Evolutionary conservation across 306 rosid genomes (phyloP).

Genomic region (Ceratonia siliqua): DNA sequence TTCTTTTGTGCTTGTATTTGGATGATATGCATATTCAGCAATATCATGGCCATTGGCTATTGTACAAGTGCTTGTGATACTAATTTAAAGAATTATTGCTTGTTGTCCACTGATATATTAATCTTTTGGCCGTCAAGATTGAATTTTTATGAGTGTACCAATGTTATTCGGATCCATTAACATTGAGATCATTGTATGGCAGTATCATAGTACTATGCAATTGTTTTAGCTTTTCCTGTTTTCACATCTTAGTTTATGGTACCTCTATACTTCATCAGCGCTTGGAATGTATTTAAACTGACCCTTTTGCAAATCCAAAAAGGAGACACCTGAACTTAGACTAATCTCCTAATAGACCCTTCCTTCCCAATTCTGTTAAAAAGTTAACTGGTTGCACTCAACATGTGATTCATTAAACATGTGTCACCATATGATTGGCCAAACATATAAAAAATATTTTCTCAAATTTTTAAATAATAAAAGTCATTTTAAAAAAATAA

Average conservation of each 20-base stretch:
- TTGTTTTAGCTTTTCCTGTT: not conserved
- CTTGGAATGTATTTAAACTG: not conserved
- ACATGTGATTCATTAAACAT: no score
- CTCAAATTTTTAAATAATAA: no score
- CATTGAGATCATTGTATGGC: not conserved
- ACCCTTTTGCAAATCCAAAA: no score
- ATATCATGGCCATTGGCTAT: not conserved
- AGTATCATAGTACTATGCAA: not conserved
- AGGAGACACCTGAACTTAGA: no score
- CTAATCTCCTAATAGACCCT: no score
- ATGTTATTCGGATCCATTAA: not conserved
- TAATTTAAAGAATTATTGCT: not conserved
- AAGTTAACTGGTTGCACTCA: no score
- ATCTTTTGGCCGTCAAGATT: not conserved
- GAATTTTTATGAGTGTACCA: no score
- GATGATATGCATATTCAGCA: not conserved
- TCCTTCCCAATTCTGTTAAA: no score
- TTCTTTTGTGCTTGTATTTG: not conserved
- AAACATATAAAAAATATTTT: no score
- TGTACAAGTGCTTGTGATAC: not conserved
- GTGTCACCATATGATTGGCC: no score
- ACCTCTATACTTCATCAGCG: not conserved
- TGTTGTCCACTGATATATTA: not conserved
- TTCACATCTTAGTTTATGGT: not conserved
- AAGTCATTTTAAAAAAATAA: no score